Base-by-base conservation (phyloP, 345 rosid species). In the Citrus sp. region DNA sequence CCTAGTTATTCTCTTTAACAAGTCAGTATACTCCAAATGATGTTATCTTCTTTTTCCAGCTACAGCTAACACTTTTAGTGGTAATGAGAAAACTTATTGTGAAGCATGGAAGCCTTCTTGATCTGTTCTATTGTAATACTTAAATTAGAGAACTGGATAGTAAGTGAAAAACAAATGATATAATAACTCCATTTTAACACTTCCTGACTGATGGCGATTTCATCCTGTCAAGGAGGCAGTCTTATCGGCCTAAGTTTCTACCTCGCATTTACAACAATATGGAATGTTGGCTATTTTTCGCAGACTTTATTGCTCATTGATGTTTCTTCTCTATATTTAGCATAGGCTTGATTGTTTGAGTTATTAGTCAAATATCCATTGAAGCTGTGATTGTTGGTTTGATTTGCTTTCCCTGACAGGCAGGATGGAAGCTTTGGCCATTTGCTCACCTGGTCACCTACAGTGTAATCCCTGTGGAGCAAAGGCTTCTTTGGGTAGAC, bases 361-460 rank as follows among this genome's bases (percentile, higher is more conserved):
- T 61, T 38, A 25, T 61, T 9, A 25, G 16, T 49, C 38, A 13
- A 30, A 46, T 21, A 49, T 10, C 3, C 32, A 32, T 65, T 75
- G 78, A 75, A 75, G n/a, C 27, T 21, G n/a, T 49, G 7, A 49
- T 3, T 19, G 21, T 9, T 78, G 66, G 58, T 55, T 56, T 70
- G 49, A 70, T 62, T 59, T 56, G 35, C 69, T 79, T 75, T 56
- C 58, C 65, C 74, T 77, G 63, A 73, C 92, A 95, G 97, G 97
- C 97, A 30, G 98, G 97, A 40, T 95, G 98, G 98, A 95, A 92
- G 83, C 94, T 95, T 54, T 93, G 98, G 98, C 98, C 98, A 60
- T 91, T 94, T 82, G 97, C 98, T 75, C 98, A 93, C 77, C 79
- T 95, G 79, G 86, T 93, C 77, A 95, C 98, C 0, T 93, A 91